Conservation (phyloP, 163 green algal genomes). For the Scenedesmus sp. region DNA sequence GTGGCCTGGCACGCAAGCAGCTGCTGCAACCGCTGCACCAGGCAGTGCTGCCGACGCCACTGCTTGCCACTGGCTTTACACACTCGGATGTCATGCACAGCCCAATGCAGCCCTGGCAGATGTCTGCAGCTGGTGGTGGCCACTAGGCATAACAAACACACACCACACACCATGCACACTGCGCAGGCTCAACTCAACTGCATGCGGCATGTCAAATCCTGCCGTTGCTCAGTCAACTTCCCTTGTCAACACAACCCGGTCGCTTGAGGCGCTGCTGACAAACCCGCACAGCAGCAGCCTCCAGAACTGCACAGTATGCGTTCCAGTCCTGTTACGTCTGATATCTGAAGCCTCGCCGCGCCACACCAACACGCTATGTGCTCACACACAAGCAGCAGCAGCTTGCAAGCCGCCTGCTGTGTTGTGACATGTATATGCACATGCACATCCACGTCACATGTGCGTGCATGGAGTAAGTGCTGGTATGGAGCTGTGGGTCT, state of each 20-base stretch:
- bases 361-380: background rate
- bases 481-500: background rate
- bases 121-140: background rate
- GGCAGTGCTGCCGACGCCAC: background rate
- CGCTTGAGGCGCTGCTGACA: background rate
- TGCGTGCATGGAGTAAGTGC: background rate
- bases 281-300: background rate
- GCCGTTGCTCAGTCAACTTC: background rate
- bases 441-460: background rate
- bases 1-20: background rate
- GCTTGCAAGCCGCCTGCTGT: background rate
- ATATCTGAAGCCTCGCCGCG: background rate
- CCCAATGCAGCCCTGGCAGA: background rate
- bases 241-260: background rate
- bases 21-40: background rate
- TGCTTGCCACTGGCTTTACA: background rate
- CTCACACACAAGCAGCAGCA: background rate
- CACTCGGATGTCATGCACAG: background rate
- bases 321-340: background rate
- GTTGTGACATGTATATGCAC: background rate
- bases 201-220: background rate
- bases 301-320: background rate
- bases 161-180: background rate
- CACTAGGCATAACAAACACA: background rate
- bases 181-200: background rate